These are phyloP conservation scores for Beauveria australis DNA, from an alignment of 2,329 filamentous ascomycete genomes.

Conservation along the genomic window DNA sequence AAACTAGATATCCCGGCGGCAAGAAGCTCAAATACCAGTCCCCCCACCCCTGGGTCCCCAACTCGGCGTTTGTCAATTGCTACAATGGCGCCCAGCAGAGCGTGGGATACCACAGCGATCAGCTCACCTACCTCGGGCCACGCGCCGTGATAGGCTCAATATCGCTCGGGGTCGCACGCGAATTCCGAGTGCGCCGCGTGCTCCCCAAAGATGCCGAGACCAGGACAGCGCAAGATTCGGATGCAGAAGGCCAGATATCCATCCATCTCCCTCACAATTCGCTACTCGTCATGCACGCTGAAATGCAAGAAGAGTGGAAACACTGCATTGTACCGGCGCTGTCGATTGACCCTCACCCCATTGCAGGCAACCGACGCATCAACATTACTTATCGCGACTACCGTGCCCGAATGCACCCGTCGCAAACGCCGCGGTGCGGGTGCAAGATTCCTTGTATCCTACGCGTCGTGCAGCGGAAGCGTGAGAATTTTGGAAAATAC, in stretches of 20 bases:
- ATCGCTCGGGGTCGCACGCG: conserved; percentile 82
- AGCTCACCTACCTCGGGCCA: conserved; percentile 87
- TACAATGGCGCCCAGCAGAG: conserved; percentile 74
- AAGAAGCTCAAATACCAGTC: conserved; percentile 74
- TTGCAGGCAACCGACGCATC: conserved; percentile 72
- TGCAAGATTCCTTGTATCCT: conserved; percentile 64
- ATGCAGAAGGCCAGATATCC: conserved; percentile 76
- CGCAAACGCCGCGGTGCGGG: conserved; percentile 66
- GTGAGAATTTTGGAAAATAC: conserved; percentile 68
- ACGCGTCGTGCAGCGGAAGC: conserved; percentile 71
- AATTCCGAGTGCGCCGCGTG: conserved; percentile 79
- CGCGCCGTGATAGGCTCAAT: conserved; percentile 82
- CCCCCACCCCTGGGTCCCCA: conserved; percentile 66
- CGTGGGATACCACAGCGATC: conserved; percentile 89
- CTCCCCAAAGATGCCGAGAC: conserved; percentile 49
- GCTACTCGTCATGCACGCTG: conserved; percentile 88
- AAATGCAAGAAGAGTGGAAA: conserved; percentile 98
- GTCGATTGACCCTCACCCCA: conserved; percentile 74
- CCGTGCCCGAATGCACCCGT: conserved; percentile 66
- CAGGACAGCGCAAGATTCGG: conserved; percentile 36
- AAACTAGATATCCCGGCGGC: conserved; percentile 56
- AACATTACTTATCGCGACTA: conserved; percentile 95
- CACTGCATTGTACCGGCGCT: conserved; percentile 70
- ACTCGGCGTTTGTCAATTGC: conserved; percentile 91
- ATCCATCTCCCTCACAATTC: conserved; percentile 95